Evolutionary conservation across 129 eudicot genomes (phyloP).

Genomic region (Saussurea involucrata): DNA sequence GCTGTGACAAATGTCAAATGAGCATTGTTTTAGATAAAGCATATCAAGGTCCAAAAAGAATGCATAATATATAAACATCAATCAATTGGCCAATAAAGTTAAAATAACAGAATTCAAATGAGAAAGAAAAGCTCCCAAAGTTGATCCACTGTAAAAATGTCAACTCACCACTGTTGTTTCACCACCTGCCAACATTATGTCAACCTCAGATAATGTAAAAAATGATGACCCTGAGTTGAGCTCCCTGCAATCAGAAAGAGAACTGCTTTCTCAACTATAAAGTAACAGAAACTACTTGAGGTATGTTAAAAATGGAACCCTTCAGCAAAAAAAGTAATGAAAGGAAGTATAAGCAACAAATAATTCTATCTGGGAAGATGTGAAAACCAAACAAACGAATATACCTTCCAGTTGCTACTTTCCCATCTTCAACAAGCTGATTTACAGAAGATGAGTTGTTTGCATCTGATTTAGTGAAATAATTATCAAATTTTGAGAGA

Average conservation of each 20-base stretch:
- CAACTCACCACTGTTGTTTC: slow-evolving; percentile 75
- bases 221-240: slow-evolving; percentile 35
- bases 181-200: slow-evolving; percentile 61
- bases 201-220: slow-evolving; percentile 65
- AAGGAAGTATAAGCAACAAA: not conserved
- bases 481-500: slow-evolving; percentile 5
- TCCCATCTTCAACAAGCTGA: slow-evolving; percentile 39
- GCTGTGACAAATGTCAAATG: not conserved
- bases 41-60: not conserved
- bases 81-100: not conserved
- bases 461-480: slow-evolving; percentile 44
- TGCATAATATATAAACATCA: not conserved
- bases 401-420: slow-evolving; percentile 50
- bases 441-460: slow-evolving; percentile 36
- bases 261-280: not conserved
- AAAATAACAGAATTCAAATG: not conserved
- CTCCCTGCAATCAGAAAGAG: slow-evolving; percentile 48
- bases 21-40: not conserved
- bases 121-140: not conserved
- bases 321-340: not conserved
- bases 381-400: slow-evolving; percentile 10
- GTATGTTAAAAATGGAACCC: not conserved
- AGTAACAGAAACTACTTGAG: not conserved
- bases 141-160: not conserved
- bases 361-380: not conserved